Percentiles rank a stretch among this genome's conserved stretches.
These are phyloP conservation scores for Ophiostoma sp. DNA, from an alignment of 2,329 filamentous ascomycete species.

Conservation along the genomic window DNA sequence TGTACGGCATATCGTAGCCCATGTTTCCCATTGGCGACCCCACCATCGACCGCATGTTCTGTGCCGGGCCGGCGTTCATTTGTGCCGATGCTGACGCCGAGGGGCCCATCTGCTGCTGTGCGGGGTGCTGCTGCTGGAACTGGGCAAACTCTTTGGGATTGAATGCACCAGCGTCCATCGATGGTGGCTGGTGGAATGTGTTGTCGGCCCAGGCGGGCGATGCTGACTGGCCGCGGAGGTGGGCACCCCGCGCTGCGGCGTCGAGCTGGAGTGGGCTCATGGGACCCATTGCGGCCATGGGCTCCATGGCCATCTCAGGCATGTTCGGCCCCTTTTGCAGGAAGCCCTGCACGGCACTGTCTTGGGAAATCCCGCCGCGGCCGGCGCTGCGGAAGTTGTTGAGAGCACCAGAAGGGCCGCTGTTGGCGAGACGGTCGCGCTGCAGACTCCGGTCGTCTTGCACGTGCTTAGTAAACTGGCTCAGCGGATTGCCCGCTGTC, in stretches of 20 bases:
- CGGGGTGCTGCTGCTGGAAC: slow-evolving; percentile 66
- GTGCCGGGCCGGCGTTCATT: slow-evolving; percentile 36
- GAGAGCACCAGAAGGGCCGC: slow-evolving; percentile 35
- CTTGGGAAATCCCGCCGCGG: slow-evolving; percentile 63
- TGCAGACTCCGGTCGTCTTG: slow-evolving; percentile 94
- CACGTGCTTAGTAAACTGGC: slow-evolving; percentile 95
- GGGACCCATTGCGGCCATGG: slow-evolving; percentile 36
- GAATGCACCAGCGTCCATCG: slow-evolving; percentile 65
- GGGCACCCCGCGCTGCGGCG: slow-evolving; percentile 42
- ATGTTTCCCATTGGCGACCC: slow-evolving; percentile 43
- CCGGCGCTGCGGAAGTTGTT: slow-evolving; percentile 72
- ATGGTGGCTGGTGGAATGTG: slow-evolving; percentile 53
- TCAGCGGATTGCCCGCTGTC: slow-evolving; percentile 89
- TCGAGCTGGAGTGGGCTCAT: slow-evolving; percentile 43
- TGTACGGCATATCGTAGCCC: slow-evolving; percentile 33
- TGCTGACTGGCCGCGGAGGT: slow-evolving; percentile 49
- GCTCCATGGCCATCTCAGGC: slow-evolving; percentile 50
- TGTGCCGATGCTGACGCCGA: slow-evolving; percentile 49
- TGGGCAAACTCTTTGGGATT: slow-evolving; percentile 79
- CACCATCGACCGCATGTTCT: slow-evolving; percentile 50
- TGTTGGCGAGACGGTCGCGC: slow-evolving; percentile 75
- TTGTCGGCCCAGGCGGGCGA: slow-evolving; percentile 52
- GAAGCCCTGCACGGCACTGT: slow-evolving; percentile 93
- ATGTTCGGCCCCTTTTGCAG: slow-evolving; percentile 68
- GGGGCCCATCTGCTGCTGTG: slow-evolving; percentile 29